A percentile compares a stretch with the other conserved stretches of the same genome.
These are phyloP conservation scores for Fusarium decemcellulare DNA, from an alignment of 2,329 filamentous ascomycete genomes.

Conservation along the genomic window DNA sequence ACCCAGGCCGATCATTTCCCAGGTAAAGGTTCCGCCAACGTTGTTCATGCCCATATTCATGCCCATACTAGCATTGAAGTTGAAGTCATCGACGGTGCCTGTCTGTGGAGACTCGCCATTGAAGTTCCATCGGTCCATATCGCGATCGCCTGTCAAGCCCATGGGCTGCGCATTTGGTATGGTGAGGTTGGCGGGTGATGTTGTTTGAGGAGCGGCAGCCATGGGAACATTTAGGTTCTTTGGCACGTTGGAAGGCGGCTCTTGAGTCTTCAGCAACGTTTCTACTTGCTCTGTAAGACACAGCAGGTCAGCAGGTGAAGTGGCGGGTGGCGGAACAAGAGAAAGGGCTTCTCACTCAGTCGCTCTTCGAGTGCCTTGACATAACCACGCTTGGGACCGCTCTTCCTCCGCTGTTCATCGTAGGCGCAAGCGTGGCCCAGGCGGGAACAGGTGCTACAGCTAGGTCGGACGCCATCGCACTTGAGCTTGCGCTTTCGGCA, in stretches of 20 bases:
- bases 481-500: conserved; percentile 93
- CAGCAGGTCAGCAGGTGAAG: conserved; percentile 35
- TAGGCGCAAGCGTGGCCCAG: conserved; percentile 90
- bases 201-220: conserved; percentile 48
- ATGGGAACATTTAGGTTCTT: conserved; percentile 50
- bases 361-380: conserved; percentile 95
- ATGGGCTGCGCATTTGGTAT: conserved; percentile 61
- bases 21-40: conserved; percentile 74
- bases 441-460: conserved; percentile 90
- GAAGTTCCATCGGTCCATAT: conserved; percentile 70
- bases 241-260: conserved; percentile 57
- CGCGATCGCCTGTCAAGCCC: conserved; percentile 61
- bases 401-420: conserved; percentile 94
- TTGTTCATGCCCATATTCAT: conserved; percentile 66
- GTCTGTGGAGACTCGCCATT: conserved; percentile 67
- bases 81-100: conserved; percentile 69
- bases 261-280: conserved; percentile 87
- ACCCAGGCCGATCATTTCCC: conserved; percentile 80
- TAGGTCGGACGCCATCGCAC: conserved; percentile 88
- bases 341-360: conserved; percentile 74
- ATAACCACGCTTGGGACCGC: conserved; percentile 93
- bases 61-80: conserved; percentile 65
- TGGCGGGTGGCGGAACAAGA: conserved; percentile 7
- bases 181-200: conserved; percentile 45
- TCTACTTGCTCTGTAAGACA: conserved; percentile 86